Evolutionary conservation across 495 filamentous ascomycete species (phyloP).

Genomic region (Penicillium soppii): DNA sequence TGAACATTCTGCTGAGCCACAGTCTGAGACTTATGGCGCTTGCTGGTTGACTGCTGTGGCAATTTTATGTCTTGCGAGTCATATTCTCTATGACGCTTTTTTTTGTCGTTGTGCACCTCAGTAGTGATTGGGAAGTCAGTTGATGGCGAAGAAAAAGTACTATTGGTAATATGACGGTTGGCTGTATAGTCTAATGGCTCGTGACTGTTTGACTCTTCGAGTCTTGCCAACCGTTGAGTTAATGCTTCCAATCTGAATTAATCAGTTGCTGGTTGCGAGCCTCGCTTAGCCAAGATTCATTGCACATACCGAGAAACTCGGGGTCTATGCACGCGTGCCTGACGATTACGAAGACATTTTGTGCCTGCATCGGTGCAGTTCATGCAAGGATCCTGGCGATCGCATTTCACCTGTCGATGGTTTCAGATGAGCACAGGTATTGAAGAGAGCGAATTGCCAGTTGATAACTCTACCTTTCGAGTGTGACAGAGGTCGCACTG

Average conservation of each 20-base stretch:
- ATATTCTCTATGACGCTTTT: conserved; percentile 1
- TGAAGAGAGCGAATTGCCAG: neutral
- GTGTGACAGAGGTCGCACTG: conserved; percentile 31
- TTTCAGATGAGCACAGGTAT: neutral
- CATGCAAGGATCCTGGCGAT: conserved; percentile 27
- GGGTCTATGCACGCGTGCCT: conserved; percentile 24
- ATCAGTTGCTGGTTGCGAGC: conserved; percentile 1
- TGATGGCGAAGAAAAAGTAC: conserved; percentile 9
- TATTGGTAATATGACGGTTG: conserved; percentile 4
- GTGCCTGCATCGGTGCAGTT: conserved; percentile 25
- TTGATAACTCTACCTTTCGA: conserved; percentile 21
- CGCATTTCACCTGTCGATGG: conserved; percentile 28
- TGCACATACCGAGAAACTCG: conserved; percentile 21
- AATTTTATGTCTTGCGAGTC: neutral
- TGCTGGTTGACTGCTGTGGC: neutral
- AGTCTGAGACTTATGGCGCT: conserved; percentile 15
- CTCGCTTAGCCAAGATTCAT: too few species aligned
- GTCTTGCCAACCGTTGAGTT: conserved; percentile 20
- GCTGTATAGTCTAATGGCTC: conserved; percentile 3
- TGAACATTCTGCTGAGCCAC: conserved; percentile 4
- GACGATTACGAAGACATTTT: conserved; percentile 24
- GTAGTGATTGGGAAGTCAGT: neutral
- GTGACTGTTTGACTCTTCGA: conserved; percentile 15
- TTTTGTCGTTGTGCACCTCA: conserved; percentile 3
- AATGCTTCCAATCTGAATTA: conserved; percentile 19